A percentile compares a stretch with the other conserved stretches of the same genome.
phyloP scores from a whole-genome alignment of 2,329 filamentous ascomycete species.

The Aureobasidium lini region DNA sequence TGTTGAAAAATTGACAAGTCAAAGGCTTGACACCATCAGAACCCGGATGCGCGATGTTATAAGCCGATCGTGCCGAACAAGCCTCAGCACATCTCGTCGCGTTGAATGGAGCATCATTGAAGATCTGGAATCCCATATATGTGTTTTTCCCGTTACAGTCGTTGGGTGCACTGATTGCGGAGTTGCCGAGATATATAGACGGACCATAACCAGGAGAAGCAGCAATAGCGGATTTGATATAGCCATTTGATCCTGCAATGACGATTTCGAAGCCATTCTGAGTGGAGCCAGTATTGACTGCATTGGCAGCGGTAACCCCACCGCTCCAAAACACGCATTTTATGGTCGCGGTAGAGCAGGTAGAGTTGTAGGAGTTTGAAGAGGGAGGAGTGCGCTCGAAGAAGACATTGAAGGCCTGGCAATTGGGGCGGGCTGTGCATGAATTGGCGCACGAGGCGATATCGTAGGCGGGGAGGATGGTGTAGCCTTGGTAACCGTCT shows the following conservation, averaged over 20 bases:
- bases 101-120: conserved; percentile 17
- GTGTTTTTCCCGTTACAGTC: conserved; percentile 22
- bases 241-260: conserved; percentile 15
- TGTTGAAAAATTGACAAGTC: conserved; percentile 27
- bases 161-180: conserved; percentile 22
- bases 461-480: conserved; percentile 1
- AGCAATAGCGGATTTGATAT: not conserved
- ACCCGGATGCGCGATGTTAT: conserved; percentile 17
- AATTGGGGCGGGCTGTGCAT: conserved; percentile 11
- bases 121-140: conserved; percentile 22
- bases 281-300: conserved; percentile 28
- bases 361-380: not conserved
- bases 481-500: not conserved
- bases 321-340: conserved; percentile 32
- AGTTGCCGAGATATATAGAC: conserved; percentile 16
- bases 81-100: conserved; percentile 15
- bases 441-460: not conserved
- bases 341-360: conserved; percentile 13
- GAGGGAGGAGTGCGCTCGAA: conserved; percentile 28
- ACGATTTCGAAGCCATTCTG: conserved; percentile 19
- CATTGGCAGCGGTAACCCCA: conserved; percentile 21
- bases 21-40: conserved; percentile 13
- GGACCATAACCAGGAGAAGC: conserved; percentile 13
- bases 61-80: conserved; percentile 16
- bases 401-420: conserved; percentile 20